Conservation (phyloP, 768 basidiomycete genomes). For the Leccinellum albellum region DNA sequence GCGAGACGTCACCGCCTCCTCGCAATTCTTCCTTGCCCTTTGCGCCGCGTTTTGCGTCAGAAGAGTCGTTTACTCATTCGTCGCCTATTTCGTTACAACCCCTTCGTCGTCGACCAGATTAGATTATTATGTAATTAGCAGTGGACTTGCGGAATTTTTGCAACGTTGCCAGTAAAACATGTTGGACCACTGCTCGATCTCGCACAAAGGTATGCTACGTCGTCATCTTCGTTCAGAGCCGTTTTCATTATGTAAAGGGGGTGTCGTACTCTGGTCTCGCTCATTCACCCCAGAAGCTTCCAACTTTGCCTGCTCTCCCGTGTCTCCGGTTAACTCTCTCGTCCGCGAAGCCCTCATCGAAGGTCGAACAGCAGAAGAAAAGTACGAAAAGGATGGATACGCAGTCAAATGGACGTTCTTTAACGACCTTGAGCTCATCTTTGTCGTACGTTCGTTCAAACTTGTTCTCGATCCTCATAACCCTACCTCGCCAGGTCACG, state of each 20-base stretch:
- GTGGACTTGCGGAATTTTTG: neutral
- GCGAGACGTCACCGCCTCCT: slow-evolving; percentile 3
- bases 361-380: slow-evolving; percentile 74
- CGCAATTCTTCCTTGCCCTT: slow-evolving; percentile 10
- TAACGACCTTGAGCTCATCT: slow-evolving; percentile 94
- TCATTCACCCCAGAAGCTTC: slow-evolving; percentile 89
- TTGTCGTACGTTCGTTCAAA: slow-evolving; percentile 64
- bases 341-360: slow-evolving; percentile 91
- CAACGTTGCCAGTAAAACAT: slow-evolving; percentile 35
- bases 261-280: slow-evolving; percentile 89
- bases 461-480: neutral
- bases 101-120: slow-evolving; percentile 23
- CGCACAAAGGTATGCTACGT: slow-evolving; percentile 69
- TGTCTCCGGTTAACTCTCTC: slow-evolving; percentile 84
- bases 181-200: slow-evolving; percentile 96
- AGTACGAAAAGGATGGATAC: slow-evolving; percentile 92
- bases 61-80: slow-evolving; percentile 6
- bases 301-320: slow-evolving; percentile 60
- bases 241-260: slow-evolving; percentile 49
- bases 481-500: slow-evolving; percentile 60
- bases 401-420: slow-evolving; percentile 92
- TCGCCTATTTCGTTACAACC: slow-evolving; percentile 18
- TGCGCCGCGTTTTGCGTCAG: slow-evolving; percentile 11
- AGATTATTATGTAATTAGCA: neutral
- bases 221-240: neutral